phyloP scores from a whole-genome alignment of 257 asterid species.

The Solanum piurae region DNA sequence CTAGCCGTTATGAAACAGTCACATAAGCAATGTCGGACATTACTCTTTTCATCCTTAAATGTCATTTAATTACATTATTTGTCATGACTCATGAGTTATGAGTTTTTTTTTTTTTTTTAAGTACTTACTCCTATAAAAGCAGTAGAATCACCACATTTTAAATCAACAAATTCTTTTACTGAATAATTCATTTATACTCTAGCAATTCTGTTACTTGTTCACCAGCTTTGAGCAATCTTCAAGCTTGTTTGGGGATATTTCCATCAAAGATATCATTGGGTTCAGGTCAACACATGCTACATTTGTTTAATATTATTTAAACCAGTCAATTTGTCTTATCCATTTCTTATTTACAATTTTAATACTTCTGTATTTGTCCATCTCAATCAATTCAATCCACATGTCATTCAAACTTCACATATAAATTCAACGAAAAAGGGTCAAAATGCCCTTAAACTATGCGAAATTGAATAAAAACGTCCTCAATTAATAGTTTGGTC shows the following conservation, averaged over 20 bases:
- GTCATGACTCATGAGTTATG: background rate
- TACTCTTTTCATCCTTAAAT: background rate
- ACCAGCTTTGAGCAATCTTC: background rate
- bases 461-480: too few species aligned
- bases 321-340: background rate
- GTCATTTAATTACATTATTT: background rate
- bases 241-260: background rate
- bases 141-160: background rate
- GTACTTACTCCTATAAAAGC: background rate
- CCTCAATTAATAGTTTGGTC: too few species aligned
- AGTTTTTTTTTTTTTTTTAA: background rate
- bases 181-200: background rate
- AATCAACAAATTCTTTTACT: background rate
- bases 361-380: background rate
- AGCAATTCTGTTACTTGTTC: background rate
- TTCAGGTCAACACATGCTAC: background rate
- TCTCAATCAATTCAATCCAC: background rate
- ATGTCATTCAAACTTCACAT: background rate
- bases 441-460: too few species aligned
- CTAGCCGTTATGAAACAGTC: background rate
- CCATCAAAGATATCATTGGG: background rate
- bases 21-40: background rate
- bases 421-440: background rate
- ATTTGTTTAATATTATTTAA: background rate
- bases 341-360: background rate